Percentiles rank a stretch among this genome's conserved stretches.
Conservation (phyloP, 2,329 filamentous ascomycete genomes). For the Fusarium bactridioides region DNA sequence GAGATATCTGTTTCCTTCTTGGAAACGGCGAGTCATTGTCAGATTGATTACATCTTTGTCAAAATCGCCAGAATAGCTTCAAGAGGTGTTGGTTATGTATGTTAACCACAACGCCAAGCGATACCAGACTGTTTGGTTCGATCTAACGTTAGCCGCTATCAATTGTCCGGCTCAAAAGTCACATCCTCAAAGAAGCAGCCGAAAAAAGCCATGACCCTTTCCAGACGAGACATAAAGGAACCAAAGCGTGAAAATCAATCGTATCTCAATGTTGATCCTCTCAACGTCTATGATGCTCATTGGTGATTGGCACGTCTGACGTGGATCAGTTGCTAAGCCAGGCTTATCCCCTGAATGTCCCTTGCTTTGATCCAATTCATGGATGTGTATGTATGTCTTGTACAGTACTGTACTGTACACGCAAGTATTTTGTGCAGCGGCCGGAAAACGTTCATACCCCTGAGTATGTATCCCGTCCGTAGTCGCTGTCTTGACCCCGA, state of each 20-base stretch:
- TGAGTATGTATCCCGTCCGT: neutral
- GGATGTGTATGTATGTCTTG: conserved; percentile 6
- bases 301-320: conserved; percentile 24
- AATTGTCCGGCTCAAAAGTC: conserved; percentile 11
- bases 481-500: conserved; percentile 19
- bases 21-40: conserved; percentile 3
- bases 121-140: neutral
- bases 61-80: neutral
- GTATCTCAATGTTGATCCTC: conserved; percentile 29
- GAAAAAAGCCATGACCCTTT: conserved; percentile 20
- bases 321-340: conserved; percentile 16
- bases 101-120: conserved; percentile 7
- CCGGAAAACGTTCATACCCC: conserved; percentile 14
- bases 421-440: conserved; percentile 30
- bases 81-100: neutral
- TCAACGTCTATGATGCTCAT: conserved; percentile 23
- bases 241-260: conserved; percentile 39
- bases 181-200: conserved; percentile 17
- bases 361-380: conserved; percentile 25
- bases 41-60: neutral
- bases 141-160: conserved; percentile 6
- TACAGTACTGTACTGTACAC: conserved; percentile 3
- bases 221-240: conserved; percentile 27
- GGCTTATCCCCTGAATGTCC: conserved; percentile 24
- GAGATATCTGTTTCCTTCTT: neutral